Evolutionary conservation across 1,284 basidiomycete genomes (phyloP), one percentile per base, ranked within the genome.

Genomic region (Ganoderma boninense): DNA sequence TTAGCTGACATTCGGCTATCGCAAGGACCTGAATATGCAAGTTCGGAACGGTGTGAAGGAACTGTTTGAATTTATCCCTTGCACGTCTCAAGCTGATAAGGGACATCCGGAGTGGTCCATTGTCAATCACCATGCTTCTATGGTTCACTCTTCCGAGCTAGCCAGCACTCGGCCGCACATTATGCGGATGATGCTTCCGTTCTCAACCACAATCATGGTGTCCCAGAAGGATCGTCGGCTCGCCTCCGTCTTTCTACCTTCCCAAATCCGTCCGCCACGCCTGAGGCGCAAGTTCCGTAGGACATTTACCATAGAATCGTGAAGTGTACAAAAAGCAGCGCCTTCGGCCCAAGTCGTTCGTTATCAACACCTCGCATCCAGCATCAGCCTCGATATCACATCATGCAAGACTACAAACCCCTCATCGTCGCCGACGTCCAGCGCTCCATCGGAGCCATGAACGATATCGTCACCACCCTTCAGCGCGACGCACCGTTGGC

Each of bases 401-500:
- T 23, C 40, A 62, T 62, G 60, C 44, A 54, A 23, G 23, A 60
- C 23, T 35, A 62, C 46, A 69, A 65, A 26, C 59, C 64, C 7
- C 26, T 60, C 26, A 65, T 69, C 29, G 46, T 69, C 26, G n/a
- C 38, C 20, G 32, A 65, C 18, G 68, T 69, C 26, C 62, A 56
- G 23, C 26, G 44, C 38, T 60, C 69, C 23, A 60, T 69, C 32
- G 43, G 20, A 13, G 61, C 52, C 5, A 32, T 69, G 26, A 69
- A 69, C 57, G 62, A 46, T 5, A 66, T 69, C 32, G 52, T 69
- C 38, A 23, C 63, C 14, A 18, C 43, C 4, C 68, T 69, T 1
- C 69, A 69, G 54, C 23, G 54, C 11, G 69, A 66, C 26, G 13
- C 26, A 7, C 65, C 69, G 11, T 32, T 69, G 14, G n/a, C 64